phyloP scores from a whole-genome alignment of 192 early-diverging fungal species.

The Linnemannia schmuckeri region DNA sequence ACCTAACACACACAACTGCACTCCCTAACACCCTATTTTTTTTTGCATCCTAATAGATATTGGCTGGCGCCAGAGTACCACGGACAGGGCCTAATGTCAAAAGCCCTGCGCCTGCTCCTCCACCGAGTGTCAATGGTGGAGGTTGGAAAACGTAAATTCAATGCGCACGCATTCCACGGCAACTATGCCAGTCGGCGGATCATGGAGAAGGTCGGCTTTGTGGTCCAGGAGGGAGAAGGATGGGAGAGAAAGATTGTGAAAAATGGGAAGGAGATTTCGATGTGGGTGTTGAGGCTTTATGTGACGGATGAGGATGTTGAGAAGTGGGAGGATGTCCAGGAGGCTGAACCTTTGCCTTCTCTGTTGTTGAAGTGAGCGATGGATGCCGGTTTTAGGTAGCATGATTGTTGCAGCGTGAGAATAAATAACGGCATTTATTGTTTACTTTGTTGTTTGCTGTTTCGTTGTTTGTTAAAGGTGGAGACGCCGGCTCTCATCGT shows the following conservation, averaged over 20 bases:
- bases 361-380: neutral
- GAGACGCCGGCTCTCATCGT: too few relatives aligned
- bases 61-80: slow-evolving; percentile 25
- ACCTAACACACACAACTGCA: neutral
- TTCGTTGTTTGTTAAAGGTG: too few relatives aligned
- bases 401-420: neutral
- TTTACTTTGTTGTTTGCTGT: too few relatives aligned
- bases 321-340: neutral
- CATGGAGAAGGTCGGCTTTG: slow-evolving; percentile 27
- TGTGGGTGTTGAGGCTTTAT: slow-evolving; percentile 6
- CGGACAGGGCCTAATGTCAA: slow-evolving; percentile 21
- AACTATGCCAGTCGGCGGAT: slow-evolving; percentile 21
- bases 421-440: too few relatives aligned
- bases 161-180: neutral
- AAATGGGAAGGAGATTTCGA: neutral
- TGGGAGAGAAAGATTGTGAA: neutral
- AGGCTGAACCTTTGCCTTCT: slow-evolving; percentile 4
- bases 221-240: neutral
- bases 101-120: slow-evolving; percentile 8
- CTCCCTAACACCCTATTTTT: too few relatives aligned
- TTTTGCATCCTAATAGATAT: neutral
- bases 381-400: neutral
- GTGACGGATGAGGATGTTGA: slow-evolving; percentile 20
- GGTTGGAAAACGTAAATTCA: slow-evolving; percentile 25
- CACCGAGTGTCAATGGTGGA: slow-evolving; percentile 13